phyloP scores from a whole-genome alignment of 306 rosid species.

The Prunus persica region DNA sequence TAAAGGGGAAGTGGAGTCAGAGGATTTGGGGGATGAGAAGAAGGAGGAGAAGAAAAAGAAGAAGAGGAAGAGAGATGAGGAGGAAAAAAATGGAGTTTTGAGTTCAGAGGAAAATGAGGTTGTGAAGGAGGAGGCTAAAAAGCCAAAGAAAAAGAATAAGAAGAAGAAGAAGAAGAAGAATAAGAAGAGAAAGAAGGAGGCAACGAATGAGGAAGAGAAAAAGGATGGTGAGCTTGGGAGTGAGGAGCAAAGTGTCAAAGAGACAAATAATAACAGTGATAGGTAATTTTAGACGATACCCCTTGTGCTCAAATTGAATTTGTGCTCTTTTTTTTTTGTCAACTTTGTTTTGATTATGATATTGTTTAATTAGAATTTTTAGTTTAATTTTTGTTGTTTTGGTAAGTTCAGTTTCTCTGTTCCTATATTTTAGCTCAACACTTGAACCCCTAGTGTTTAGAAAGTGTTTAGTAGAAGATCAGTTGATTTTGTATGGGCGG shows the following conservation, averaged over 20 bases:
- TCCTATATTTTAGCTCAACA: not conserved
- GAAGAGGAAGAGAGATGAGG: conserved; percentile 27
- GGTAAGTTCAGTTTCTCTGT: not conserved
- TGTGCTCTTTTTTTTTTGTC: not conserved
- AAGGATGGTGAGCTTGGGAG: conserved; percentile 29
- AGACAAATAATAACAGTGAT: conserved; percentile 24
- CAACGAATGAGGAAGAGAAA: conserved; percentile 25
- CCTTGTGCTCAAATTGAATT: not conserved
- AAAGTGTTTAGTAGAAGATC: not conserved
- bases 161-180: conserved; percentile 28
- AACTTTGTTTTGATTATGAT: not conserved
- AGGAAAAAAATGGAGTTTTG: conserved; percentile 12
- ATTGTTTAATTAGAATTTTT: not conserved
- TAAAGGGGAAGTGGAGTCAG: conserved; percentile 24
- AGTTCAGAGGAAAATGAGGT: conserved; percentile 25
- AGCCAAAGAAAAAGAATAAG: conserved; percentile 26
- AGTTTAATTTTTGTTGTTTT: conserved; percentile 2
- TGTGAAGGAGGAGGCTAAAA: conserved; percentile 24
- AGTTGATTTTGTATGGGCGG: not conserved
- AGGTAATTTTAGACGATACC: conserved; percentile 40
- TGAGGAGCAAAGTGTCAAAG: conserved; percentile 27
- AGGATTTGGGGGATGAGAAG: conserved; percentile 19
- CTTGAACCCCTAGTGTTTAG: not conserved
- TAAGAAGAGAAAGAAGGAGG: conserved; percentile 27
- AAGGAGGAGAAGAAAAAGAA: conserved; percentile 25